These are phyloP conservation scores for Globisporangium paroecandrum DNA, from an alignment of 352 stramenopile species.

Conservation along the genomic window DNA sequence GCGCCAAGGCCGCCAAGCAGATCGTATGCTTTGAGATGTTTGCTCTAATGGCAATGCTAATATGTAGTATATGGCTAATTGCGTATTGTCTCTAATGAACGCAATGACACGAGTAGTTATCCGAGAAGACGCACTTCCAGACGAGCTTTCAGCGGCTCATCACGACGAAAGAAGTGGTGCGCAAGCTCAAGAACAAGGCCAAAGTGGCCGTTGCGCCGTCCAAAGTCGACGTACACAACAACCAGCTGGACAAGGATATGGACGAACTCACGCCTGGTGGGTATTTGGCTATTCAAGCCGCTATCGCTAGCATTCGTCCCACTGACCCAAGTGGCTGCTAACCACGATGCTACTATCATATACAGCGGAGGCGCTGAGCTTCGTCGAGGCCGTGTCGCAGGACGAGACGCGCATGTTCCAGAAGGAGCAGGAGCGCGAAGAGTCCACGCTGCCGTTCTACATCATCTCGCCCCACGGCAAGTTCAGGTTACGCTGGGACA, in stretches of 20 bases:
- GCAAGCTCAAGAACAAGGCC: conserved; percentile 54
- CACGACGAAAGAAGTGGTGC: conserved; percentile 51
- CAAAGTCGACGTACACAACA: conserved; percentile 30
- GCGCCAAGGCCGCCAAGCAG: conserved; percentile 60
- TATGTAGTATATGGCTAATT: neutral
- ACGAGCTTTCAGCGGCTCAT: conserved; percentile 58
- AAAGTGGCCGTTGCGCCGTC: conserved; percentile 38
- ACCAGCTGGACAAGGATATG: conserved; percentile 55
- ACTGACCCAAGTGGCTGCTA: neutral
- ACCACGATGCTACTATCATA: no score
- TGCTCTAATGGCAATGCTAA: neutral
- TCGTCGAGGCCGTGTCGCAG: conserved; percentile 70
- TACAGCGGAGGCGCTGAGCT: conserved; percentile 66
- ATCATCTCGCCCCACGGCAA: conserved; percentile 74
- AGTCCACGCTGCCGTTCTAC: conserved; percentile 73
- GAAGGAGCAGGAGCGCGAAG: conserved; percentile 78
- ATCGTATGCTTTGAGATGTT: conserved; percentile 24
- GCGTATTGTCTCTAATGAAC: neutral
- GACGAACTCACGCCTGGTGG: conserved; percentile 76
- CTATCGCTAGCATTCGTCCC: neutral
- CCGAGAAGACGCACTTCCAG: conserved; percentile 30
- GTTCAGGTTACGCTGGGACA: conserved; percentile 74
- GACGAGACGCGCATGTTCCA: conserved; percentile 88
- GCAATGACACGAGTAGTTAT: conserved; percentile 5
- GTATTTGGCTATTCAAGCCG: neutral